These are phyloP conservation scores for Cydonia oblonga DNA, from an alignment of 331 rosid species.

Conservation along the genomic window DNA sequence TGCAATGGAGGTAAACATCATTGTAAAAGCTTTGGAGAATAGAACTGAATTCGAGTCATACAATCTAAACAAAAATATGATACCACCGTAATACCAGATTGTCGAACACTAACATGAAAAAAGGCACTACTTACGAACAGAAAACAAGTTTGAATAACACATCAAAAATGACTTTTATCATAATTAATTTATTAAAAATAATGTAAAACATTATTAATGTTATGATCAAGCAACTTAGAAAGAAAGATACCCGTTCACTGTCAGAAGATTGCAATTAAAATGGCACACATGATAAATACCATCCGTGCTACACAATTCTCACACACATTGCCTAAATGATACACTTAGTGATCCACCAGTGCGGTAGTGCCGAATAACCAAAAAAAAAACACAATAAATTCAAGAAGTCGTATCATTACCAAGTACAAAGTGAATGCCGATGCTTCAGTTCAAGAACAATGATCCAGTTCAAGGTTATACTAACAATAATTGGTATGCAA, in stretches of 20 bases:
- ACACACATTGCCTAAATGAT: background rate
- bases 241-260: background rate
- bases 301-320: background rate
- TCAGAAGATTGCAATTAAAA: background rate
- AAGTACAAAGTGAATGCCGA: background rate
- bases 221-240: background rate
- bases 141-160: background rate
- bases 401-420: background rate
- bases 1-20: conserved; percentile 26
- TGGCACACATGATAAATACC: background rate
- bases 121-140: background rate
- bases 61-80: background rate
- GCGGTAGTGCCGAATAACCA: background rate
- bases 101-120: background rate
- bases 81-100: background rate
- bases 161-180: background rate
- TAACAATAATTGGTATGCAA: background rate
- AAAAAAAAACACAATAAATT: background rate
- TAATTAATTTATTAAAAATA: background rate
- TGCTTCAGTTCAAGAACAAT: background rate
- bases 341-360: background rate
- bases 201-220: background rate
- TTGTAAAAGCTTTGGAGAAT: background rate
- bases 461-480: background rate
- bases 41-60: background rate